Evolutionary conservation across 108 stramenopile species (phyloP).

Genomic region (Nannochloropsis salina): DNA sequence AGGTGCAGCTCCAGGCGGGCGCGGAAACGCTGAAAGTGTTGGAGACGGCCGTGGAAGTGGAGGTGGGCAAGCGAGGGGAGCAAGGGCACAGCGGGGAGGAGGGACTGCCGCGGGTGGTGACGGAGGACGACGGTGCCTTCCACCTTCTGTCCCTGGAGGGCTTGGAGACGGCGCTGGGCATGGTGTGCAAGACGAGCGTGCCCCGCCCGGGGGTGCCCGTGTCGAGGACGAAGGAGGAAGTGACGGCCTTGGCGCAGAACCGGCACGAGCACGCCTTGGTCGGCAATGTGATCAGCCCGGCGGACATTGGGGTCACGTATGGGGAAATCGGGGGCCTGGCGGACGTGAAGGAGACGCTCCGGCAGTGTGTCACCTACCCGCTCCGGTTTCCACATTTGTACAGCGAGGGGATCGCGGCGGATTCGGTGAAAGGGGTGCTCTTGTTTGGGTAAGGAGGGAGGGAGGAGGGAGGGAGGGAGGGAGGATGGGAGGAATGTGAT

Average conservation of each 20-base stretch:
- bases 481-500: constrained; percentile 7
- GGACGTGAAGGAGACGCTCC: constrained; percentile 83
- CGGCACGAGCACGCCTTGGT: constrained; percentile 40
- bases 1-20: neutral
- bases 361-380: constrained; percentile 90
- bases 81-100: neutral
- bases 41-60: neutral
- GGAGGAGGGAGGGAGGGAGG: constrained; percentile 63
- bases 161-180: neutral
- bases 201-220: neutral
- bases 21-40: neutral
- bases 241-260: constrained; percentile 25
- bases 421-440: constrained; percentile 89
- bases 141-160: neutral
- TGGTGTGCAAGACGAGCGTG: constrained; percentile 18
- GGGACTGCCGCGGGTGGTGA: neutral
- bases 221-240: constrained; percentile 4
- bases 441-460: constrained; percentile 69
- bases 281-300: constrained; percentile 34
- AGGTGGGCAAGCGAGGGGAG: neutral
- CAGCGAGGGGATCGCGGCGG: constrained; percentile 82
- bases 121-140: neutral
- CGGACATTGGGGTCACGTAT: constrained; percentile 86
- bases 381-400: constrained; percentile 89
- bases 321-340: constrained; percentile 88